These are phyloP conservation scores for Cinchona pubescens DNA, from an alignment of 257 asterid genomes.

Conservation along the genomic window DNA sequence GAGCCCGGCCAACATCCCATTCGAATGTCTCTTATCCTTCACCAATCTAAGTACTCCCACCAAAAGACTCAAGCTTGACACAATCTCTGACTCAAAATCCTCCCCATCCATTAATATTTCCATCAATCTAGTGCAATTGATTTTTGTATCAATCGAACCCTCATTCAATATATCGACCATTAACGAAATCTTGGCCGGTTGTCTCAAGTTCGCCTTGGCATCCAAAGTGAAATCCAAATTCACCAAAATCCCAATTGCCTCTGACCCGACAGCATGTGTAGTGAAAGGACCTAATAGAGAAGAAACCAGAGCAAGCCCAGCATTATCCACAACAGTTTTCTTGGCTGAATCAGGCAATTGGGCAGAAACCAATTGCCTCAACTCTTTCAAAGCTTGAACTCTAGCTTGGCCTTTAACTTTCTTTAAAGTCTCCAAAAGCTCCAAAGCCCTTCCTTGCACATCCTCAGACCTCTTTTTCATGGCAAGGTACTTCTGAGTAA, in stretches of 20 bases:
- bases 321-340: constrained; percentile 51
- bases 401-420: constrained; percentile 66
- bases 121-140: constrained; percentile 59
- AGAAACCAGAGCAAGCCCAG: constrained; percentile 48
- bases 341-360: constrained; percentile 57
- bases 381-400: constrained; percentile 60
- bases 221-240: constrained; percentile 49
- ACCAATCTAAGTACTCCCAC: constrained; percentile 69
- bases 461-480: constrained; percentile 77
- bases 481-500: constrained; percentile 68
- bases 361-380: constrained; percentile 37
- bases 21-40: constrained; percentile 53
- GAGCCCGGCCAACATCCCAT: constrained; percentile 54
- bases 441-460: constrained; percentile 73
- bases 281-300: constrained; percentile 66
- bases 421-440: constrained; percentile 54
- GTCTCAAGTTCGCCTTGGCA: constrained; percentile 50
- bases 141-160: constrained; percentile 66
- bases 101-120: constrained; percentile 51
- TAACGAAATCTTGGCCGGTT: constrained; percentile 60
- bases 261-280: constrained; percentile 66
- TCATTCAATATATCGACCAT: constrained; percentile 71
- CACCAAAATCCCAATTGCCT: constrained; percentile 58
- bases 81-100: constrained; percentile 43
- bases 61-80: constrained; percentile 63